Base-by-base conservation (phyloP, 2,329 filamentous ascomycete species). In the Monosporascus cannonballus region DNA sequence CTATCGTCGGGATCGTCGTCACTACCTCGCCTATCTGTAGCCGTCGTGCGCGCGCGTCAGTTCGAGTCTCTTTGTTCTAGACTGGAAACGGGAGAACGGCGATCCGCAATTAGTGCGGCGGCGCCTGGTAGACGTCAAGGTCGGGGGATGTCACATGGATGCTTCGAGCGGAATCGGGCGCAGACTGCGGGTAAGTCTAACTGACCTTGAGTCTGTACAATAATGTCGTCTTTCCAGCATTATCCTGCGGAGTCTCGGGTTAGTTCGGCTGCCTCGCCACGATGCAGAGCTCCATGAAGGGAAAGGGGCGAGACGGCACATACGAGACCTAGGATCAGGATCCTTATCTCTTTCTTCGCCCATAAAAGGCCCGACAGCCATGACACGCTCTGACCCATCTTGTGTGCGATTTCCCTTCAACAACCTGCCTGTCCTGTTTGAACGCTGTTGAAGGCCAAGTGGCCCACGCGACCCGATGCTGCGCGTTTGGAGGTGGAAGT, bases 1-100 rank as follows among this genome's bases (percentile, higher is more conserved):
- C 94, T 71, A 99, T 97, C 51, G 94, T 99, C 20, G 94, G 94
- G 79, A 97, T 97, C 65, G 94, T 99, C 56, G 94, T 97, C 61
- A 99, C 94, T 45, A 99, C 94, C 72, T 99, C 94, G 69, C 94
- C 94, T 68, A 99, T 96, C 90, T 96, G 69, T 56, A 54, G 24
- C 30, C 6, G 17, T 50, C 18, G 47, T 57, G 17, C 49, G 56
- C 47, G 50, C 34, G 44, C 25, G 34, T 57, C 39, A 52, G 50
- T 34, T 34, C 30, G 30, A 14, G 11, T 14, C 30, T 34, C 30
- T 14, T 14, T 14, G 36, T 25, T 39, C 20, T 9, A 11, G 22
- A 45, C 20, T 20, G 25, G 11, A n/a, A 44, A 15, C 6, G 48
- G 46, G 14, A 17, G 49, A 42, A 15, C 30, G 30, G 11, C 11